A percentile compares a stretch with the other conserved stretches of the same genome.
Conservation (phyloP, 257 asterid genomes). For the Ophiorrhiza pumila region DNA sequence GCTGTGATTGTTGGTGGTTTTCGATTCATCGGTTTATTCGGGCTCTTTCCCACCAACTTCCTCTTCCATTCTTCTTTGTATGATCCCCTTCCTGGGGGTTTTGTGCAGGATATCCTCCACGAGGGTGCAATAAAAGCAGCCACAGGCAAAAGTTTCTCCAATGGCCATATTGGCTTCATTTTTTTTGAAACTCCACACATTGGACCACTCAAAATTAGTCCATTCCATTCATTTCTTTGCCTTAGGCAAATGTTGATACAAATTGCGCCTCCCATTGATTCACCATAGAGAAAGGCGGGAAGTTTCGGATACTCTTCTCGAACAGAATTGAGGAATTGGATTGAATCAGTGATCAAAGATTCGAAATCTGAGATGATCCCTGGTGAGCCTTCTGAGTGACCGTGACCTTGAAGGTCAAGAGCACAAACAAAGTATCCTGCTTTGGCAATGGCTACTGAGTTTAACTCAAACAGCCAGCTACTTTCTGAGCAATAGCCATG, state of each 20-base stretch:
- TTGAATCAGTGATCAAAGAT: slow-evolving; percentile 51
- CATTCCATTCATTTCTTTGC: slow-evolving; percentile 62
- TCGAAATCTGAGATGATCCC: slow-evolving; percentile 50
- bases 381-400: slow-evolving; percentile 60
- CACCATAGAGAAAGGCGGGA: slow-evolving; percentile 78
- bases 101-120: slow-evolving; percentile 54
- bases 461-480: slow-evolving; percentile 74
- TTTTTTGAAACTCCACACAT: slow-evolving; percentile 73
- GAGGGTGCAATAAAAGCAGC: slow-evolving; percentile 63
- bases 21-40: slow-evolving; percentile 41
- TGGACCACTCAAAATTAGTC: slow-evolving; percentile 63
- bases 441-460: slow-evolving; percentile 70
- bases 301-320: slow-evolving; percentile 34
- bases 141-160: slow-evolving; percentile 57
- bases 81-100: slow-evolving; percentile 46
- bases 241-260: slow-evolving; percentile 46
- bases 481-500: slow-evolving; percentile 84
- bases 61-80: slow-evolving; percentile 64
- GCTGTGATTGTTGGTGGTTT: slow-evolving; percentile 66
- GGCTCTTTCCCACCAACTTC: slow-evolving; percentile 47
- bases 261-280: slow-evolving; percentile 73
- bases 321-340: slow-evolving; percentile 44
- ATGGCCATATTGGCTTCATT: slow-evolving; percentile 70
- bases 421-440: slow-evolving; percentile 64
- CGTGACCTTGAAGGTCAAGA: slow-evolving; percentile 77